Evolutionary conservation across 2,329 filamentous ascomycete genomes (phyloP).

Genomic region (Clarireedia sp.): DNA sequence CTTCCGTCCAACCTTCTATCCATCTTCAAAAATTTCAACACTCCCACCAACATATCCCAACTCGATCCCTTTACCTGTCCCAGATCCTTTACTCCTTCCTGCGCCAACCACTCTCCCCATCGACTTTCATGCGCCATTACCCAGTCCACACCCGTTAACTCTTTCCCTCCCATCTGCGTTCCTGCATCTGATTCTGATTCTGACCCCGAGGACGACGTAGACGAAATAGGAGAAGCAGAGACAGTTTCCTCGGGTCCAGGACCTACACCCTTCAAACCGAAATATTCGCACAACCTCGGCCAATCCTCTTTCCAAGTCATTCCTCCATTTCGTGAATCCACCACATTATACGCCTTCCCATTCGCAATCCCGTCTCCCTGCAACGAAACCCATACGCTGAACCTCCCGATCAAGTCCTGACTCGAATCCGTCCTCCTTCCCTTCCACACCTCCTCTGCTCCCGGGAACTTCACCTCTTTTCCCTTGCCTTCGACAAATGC

Average conservation of each 20-base stretch:
- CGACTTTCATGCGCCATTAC: not conserved
- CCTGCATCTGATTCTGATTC: not conserved
- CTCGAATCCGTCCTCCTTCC: conserved; percentile 31
- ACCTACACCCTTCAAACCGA: conserved; percentile 36
- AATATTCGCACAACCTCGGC: conserved; percentile 39
- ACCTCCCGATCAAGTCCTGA: conserved; percentile 33
- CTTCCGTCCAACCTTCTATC: conserved; percentile 35
- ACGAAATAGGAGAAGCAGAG: too few relatives aligned
- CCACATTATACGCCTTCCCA: conserved; percentile 35
- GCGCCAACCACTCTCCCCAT: conserved; percentile 18
- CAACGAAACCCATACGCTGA: conserved; percentile 35
- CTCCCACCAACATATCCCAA: conserved; percentile 33
- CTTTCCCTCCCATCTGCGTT: conserved; percentile 24
- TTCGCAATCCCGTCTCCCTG: conserved; percentile 16
- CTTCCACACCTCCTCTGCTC: conserved; percentile 29
- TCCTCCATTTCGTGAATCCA: conserved; percentile 31
- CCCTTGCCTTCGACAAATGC: conserved; percentile 31
- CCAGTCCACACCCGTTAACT: not conserved
- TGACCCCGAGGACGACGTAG: too few relatives aligned
- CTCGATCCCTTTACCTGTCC: conserved; percentile 32
- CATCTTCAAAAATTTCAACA: conserved; percentile 38
- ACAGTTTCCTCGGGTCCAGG: conserved; percentile 16
- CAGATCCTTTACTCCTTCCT: conserved; percentile 28
- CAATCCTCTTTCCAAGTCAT: conserved; percentile 37
- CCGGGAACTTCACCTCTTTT: conserved; percentile 32